phyloP scores from a whole-genome alignment of 23 red algal genomes.

The Gracilaria gracilis region DNA sequence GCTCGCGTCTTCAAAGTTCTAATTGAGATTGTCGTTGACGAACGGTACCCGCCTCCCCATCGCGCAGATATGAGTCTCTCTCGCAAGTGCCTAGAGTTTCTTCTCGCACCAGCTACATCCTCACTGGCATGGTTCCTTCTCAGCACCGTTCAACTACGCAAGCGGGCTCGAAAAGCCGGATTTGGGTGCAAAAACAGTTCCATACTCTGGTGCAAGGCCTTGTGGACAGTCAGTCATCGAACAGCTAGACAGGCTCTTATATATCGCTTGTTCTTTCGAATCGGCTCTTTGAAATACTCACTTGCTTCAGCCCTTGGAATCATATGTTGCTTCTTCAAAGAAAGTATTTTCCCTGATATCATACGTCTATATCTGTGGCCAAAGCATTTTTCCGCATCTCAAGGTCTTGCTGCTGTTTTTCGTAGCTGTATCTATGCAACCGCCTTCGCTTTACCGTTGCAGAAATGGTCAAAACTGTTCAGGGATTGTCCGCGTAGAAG shows the following conservation, averaged over 20 bases:
- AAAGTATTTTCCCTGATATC: constrained; percentile 71
- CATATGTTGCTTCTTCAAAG: constrained; percentile 83
- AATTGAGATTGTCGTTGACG: constrained; percentile 50
- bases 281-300: constrained; percentile 65
- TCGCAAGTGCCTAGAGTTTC: constrained; percentile 41
- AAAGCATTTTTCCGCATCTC: constrained; percentile 61
- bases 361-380: constrained; percentile 69
- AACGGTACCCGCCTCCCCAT: constrained; percentile 57
- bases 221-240: constrained; percentile 73
- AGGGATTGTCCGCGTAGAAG: constrained; percentile 51
- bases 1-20: constrained; percentile 64
- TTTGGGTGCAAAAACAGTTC: not conserved
- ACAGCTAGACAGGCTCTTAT: constrained; percentile 80
- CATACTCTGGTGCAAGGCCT: constrained; percentile 14
- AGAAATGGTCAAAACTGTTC: constrained; percentile 34
- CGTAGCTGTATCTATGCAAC: constrained; percentile 67
- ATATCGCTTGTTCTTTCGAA: constrained; percentile 82
- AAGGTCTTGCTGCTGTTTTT: constrained; percentile 66
- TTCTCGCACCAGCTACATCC: constrained; percentile 39
- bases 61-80: constrained; percentile 53
- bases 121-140: constrained; percentile 52
- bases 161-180: not conserved
- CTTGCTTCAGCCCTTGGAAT: constrained; percentile 67
- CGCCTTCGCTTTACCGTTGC: constrained; percentile 79
- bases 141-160: not conserved